These are phyloP conservation scores for Pseudogymnoascus sp. DNA, from an alignment of 2,329 filamentous ascomycete species.

Conservation along the genomic window DNA sequence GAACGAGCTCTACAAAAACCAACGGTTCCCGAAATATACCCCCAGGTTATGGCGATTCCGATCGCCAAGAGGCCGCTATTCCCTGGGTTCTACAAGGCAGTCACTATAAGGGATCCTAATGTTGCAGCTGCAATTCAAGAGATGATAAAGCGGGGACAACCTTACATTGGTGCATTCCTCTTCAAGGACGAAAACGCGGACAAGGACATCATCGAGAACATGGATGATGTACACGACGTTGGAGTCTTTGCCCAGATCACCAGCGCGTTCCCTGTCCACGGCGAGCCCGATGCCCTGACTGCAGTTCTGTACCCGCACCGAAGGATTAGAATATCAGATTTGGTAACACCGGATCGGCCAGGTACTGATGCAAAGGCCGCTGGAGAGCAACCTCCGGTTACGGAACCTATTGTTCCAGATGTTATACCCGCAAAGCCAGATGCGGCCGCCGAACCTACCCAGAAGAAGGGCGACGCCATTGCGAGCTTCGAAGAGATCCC, in stretches of 20 bases:
- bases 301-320: slow-evolving; percentile 94
- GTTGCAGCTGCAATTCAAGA: slow-evolving; percentile 90
- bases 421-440: slow-evolving; percentile 47
- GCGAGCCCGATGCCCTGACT: slow-evolving; percentile 77
- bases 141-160: slow-evolving; percentile 93
- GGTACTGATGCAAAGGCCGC: slow-evolving; percentile 32
- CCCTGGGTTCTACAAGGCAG: slow-evolving; percentile 97
- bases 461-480: slow-evolving; percentile 84
- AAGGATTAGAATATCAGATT: slow-evolving; percentile 77
- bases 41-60: slow-evolving; percentile 93
- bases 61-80: slow-evolving; percentile 91
- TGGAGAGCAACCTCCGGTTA: slow-evolving; percentile 33
- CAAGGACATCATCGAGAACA: slow-evolving; percentile 83
- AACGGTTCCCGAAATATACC: slow-evolving; percentile 87
- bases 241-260: slow-evolving; percentile 98
- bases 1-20: slow-evolving; percentile 79
- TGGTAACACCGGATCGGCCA: slow-evolving; percentile 55
- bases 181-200: slow-evolving; percentile 95
- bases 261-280: slow-evolving; percentile 84
- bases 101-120: slow-evolving; percentile 88
- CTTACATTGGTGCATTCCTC: slow-evolving; percentile 92
- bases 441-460: slow-evolving; percentile 45
- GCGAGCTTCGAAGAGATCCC: slow-evolving; percentile 88
- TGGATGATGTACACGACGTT: slow-evolving; percentile 88
- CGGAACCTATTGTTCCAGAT: slow-evolving; percentile 42